Percentiles rank a stretch among this genome's conserved stretches.
Evolutionary conservation across 2,329 filamentous ascomycete species (phyloP).

Genomic region (Pleurostoma richardsiae): DNA sequence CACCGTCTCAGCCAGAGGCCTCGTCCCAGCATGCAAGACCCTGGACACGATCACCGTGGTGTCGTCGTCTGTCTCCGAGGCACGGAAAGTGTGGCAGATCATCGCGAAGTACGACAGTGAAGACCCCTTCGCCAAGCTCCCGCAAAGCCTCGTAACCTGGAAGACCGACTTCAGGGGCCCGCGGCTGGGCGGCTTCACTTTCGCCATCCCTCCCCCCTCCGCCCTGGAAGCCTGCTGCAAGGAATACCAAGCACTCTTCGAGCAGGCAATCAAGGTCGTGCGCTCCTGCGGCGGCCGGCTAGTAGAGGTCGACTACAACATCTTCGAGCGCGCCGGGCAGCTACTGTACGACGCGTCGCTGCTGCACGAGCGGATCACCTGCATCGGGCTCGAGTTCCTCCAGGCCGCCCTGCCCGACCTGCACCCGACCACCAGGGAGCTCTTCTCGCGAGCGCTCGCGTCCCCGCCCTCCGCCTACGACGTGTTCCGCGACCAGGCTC

Average conservation of each 20-base stretch:
- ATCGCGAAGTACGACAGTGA: slow-evolving; percentile 36
- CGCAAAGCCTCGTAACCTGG: slow-evolving; percentile 12
- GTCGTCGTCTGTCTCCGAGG: slow-evolving; percentile 38
- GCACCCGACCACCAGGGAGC: slow-evolving; percentile 41
- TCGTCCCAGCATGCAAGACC: slow-evolving; percentile 46
- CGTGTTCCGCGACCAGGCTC: slow-evolving; percentile 41
- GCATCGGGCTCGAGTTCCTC: slow-evolving; percentile 27
- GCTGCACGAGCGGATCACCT: slow-evolving; percentile 45
- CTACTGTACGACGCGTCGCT: slow-evolving; percentile 48
- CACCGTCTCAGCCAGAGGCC: slow-evolving; percentile 37
- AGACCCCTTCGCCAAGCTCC: slow-evolving; percentile 43
- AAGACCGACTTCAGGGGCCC: slow-evolving; percentile 14
- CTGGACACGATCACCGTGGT: slow-evolving; percentile 48
- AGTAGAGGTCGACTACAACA: slow-evolving; percentile 32
- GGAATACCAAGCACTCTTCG: slow-evolving; percentile 30
- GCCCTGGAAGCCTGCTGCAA: slow-evolving; percentile 31
- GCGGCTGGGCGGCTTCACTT: slow-evolving; percentile 28
- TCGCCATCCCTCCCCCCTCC: slow-evolving; percentile 41
- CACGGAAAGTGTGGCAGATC: slow-evolving; percentile 40
- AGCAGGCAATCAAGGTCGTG: slow-evolving; percentile 27
- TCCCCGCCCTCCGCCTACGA: slow-evolving; percentile 36
- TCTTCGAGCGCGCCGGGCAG: slow-evolving; percentile 41
- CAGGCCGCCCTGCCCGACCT: slow-evolving; percentile 28
- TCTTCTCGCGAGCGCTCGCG: slow-evolving; percentile 34
- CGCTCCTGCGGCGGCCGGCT: slow-evolving; percentile 30